A percentile compares a stretch with the other conserved stretches of the same genome.
Conservation (phyloP, 2,329 filamentous ascomycete genomes). For the Sporothrix pseudoabietina region DNA sequence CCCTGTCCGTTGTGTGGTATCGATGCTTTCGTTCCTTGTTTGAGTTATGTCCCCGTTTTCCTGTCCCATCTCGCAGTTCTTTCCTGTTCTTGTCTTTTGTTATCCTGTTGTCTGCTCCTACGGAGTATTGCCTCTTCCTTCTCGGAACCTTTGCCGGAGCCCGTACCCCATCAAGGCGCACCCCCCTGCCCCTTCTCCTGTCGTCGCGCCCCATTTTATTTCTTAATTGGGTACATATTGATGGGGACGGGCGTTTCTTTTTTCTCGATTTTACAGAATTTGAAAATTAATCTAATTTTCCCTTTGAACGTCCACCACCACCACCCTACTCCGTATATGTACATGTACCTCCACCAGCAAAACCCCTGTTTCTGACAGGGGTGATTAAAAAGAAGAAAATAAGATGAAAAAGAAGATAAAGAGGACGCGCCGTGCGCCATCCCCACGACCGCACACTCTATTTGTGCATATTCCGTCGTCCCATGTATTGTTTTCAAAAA, state of each 20-base stretch:
- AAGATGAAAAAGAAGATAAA: background rate
- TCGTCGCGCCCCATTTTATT: conserved; percentile 2
- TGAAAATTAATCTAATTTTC: conserved; percentile 2
- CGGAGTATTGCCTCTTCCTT: background rate
- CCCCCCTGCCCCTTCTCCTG: background rate
- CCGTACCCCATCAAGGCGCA: background rate
- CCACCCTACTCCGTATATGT: no score
- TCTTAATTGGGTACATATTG: conserved; percentile 16
- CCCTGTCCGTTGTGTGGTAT: background rate
- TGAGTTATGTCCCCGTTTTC: background rate
- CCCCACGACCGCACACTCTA: background rate
- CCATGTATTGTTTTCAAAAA: background rate
- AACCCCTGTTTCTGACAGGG: background rate
- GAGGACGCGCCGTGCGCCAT: background rate
- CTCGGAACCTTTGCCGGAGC: conserved; percentile 15
- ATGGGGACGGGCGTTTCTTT: background rate
- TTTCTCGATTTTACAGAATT: background rate
- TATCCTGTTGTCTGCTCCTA: background rate
- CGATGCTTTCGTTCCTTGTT: background rate
- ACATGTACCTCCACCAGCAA: background rate
- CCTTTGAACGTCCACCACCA: background rate
- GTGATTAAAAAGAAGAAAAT: background rate
- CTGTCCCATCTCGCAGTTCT: background rate
- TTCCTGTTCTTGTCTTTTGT: background rate
- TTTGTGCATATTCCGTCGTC: background rate